Base-by-base conservation (phyloP, 495 filamentous ascomycete species). In the Podospora appendiculata region DNA sequence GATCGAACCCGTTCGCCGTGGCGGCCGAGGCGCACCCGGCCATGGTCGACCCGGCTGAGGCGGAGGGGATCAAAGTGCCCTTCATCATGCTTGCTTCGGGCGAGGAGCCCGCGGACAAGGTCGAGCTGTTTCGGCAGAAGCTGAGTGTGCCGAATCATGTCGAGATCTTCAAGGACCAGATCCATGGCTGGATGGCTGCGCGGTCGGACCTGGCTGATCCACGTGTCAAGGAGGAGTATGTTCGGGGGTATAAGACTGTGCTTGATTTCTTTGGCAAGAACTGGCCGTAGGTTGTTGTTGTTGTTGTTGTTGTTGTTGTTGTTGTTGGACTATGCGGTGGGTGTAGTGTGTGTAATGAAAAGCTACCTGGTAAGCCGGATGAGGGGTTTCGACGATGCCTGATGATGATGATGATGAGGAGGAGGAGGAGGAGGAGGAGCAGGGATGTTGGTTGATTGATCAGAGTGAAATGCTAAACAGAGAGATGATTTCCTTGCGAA, bases 101-200 rank as follows among this genome's bases (percentile, higher is more conserved):
- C 65, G 85, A 90, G 55, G 85, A 89, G 69, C 64, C 74, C 7
- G 60, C 69, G 0, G 78, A 83, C 14, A 86, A 83, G 51, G 86
- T 95, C 32, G 75, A 82, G 66, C 72, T 79, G 57, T 95, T 87
- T 63, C 79, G 87, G 68, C 71, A 75, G 43, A 81, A 79, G 12
- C 68, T 94, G 57, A 78, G 74, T 60, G 78, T 76, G 11, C 73
- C 82, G 50, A 85, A 90, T 58, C 74, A 88, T 60, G 82, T 96
- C 16, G 86, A 93, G 79, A 91, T 78, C 34, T 96, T 88, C 60
- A 54, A 67, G 9, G 83, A 87, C 56, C 89, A 94, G 77, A 79
- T 94, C 45, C 90, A 96, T 70, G 90, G 90, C 32, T 96, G 84
- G 81, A 95, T 96, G 90, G 88, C 87, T 16, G 90, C 90, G 6